Base-by-base conservation (phyloP, 768 basidiomycete genomes). In the Hygrocybe coccinea region DNA sequence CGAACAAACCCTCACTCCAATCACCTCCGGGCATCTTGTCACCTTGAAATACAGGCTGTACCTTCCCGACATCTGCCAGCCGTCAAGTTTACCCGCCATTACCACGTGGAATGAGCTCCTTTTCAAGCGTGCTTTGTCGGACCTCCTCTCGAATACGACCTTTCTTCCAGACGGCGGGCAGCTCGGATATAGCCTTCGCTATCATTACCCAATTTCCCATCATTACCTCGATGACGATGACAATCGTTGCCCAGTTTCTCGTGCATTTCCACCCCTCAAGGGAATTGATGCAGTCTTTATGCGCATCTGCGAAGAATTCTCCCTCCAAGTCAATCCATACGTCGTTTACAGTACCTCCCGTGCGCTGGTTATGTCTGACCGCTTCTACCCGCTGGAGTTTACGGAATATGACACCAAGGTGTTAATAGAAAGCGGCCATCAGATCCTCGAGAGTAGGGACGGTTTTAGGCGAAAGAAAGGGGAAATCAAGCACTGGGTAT, bases 21-120 rank as follows among this genome's bases (percentile, higher is more conserved):
- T 77, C 7, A 59, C 52, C 0, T 68, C 72, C 0, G 76, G 77
- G 0, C 59, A 74, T 60, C 68, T 75, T 1, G 67, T 79, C 5
- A 75, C 75, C 0, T 57, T 77, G 38, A 77, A 74, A 0, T 77
- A 74, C 63, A 76, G 75, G 59, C 72, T 76, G 35, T 74, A 70
- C 57, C 67, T 69, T 29, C 29, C 29, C 29, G 44, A 61, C 78
- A 43, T 83, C 54, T 80, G 1, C 33, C 50, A 14, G 5, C 22
- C 5, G 17, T 19, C 48, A 71, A 70, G 2, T 72, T 78, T 0
- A 67, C 87, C 53, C 81, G 86, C 65, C 68, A 78, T 15, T 36
- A 35, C 29, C 21, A 29, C 49, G 10, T 17, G 8, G 19, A 33
- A 22, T 19, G 51, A 59, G 50, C 25, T 24, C 17, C 37, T 48